Evolutionary conservation across 2,329 filamentous ascomycete species (phyloP).

Genomic region (Ophioceras dolichostomum): DNA sequence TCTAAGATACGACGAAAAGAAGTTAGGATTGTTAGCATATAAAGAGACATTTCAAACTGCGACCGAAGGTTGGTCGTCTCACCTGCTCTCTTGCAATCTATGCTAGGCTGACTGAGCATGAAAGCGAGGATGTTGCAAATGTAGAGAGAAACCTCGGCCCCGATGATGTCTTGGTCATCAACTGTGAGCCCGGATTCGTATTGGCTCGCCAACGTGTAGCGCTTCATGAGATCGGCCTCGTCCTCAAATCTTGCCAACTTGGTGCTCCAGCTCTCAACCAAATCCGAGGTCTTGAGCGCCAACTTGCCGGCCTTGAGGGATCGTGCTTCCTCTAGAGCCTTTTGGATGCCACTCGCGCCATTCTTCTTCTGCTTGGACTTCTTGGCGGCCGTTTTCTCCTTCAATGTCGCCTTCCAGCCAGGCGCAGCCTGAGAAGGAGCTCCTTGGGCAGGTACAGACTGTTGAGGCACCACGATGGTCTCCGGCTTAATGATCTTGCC

Average conservation of each 20-base stretch:
- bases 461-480: conserved; percentile 37
- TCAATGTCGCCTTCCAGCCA: conserved; percentile 8
- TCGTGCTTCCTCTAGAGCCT: too few relatives aligned
- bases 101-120: conserved; percentile 4
- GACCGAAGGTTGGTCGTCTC: too few relatives aligned
- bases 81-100: too few relatives aligned
- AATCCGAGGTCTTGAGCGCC: too few relatives aligned
- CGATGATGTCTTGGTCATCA: conserved; percentile 15
- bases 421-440: conserved; percentile 6
- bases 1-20: too few relatives aligned
- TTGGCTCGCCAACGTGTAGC: conserved; percentile 34
- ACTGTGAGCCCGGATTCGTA: conserved; percentile 30
- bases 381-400: conserved; percentile 12
- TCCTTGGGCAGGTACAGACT: background rate
- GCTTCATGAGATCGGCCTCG: conserved; percentile 24
- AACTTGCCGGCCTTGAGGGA: too few relatives aligned
- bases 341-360: too few relatives aligned
- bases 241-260: conserved; percentile 33
- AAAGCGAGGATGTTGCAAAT: conserved; percentile 19
- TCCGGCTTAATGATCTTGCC: conserved; percentile 54
- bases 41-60: too few relatives aligned
- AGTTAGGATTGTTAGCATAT: too few relatives aligned
- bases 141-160: conserved; percentile 21
- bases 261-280: conserved; percentile 33
- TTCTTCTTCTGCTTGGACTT: conserved; percentile 22